phyloP scores from a whole-genome alignment of 306 rosid genomes.

The Alnus glutinosa region DNA sequence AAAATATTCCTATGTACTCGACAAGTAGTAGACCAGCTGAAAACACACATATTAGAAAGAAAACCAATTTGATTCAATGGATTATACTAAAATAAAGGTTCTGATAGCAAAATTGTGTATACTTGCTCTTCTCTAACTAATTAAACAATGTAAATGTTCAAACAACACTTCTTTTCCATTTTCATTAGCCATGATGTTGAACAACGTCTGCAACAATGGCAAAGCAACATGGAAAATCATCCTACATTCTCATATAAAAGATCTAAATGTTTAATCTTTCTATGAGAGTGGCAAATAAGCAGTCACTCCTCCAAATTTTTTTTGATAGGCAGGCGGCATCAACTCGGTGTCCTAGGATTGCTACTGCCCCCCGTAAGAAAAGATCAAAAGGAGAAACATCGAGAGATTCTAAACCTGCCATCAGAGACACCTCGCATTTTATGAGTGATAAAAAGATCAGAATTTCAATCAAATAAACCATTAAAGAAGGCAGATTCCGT shows the following conservation, averaged over 20 bases:
- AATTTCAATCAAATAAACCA: background rate
- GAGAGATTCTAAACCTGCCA: background rate
- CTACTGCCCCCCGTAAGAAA: background rate
- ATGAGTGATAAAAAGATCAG: background rate
- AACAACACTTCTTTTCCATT: too few species aligned
- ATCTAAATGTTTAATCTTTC: background rate
- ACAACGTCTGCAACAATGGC: background rate
- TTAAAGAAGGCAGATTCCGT: background rate
- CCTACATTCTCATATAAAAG: background rate
- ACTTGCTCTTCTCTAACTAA: background rate
- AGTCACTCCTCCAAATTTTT: background rate
- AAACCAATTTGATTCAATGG: too few species aligned
- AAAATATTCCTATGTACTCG: too few species aligned
- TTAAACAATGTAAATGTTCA: too few species aligned
- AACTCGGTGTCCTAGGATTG: background rate
- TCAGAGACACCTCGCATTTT: background rate
- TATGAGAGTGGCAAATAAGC: background rate
- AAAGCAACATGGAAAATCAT: background rate
- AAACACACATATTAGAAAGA: too few species aligned
- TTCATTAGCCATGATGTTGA: too few species aligned
- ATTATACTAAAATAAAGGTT: background rate
- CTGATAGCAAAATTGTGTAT: background rate
- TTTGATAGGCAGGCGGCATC: background rate
- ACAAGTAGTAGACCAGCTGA: too few species aligned
- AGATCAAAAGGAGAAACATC: background rate